Evolutionary conservation across 2,329 filamentous ascomycete species (phyloP).

Genomic region (Pseudocercospora macadamiae): DNA sequence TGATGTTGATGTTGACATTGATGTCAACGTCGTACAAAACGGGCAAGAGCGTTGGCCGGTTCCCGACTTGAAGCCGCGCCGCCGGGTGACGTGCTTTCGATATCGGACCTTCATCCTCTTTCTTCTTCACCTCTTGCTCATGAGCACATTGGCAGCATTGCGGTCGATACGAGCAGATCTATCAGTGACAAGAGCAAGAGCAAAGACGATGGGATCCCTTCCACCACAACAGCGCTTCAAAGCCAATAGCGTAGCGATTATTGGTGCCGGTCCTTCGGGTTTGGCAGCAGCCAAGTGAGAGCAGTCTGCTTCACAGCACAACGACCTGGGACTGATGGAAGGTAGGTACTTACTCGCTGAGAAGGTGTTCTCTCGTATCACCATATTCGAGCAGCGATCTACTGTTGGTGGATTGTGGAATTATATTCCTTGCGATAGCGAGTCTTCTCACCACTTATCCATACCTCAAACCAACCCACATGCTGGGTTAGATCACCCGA

Average conservation of each 20-base stretch:
- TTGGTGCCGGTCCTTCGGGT: slow-evolving; percentile 82
- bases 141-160: not conserved
- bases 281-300: slow-evolving; percentile 71
- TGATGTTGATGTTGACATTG: too few relatives aligned
- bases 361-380: slow-evolving; percentile 68
- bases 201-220: slow-evolving; percentile 24
- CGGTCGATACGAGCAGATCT: not conserved
- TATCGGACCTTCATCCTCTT: not conserved
- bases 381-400: slow-evolving; percentile 79
- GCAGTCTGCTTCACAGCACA: not conserved
- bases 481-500: slow-evolving; percentile 64
- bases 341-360: slow-evolving; percentile 71
- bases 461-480: slow-evolving; percentile 70
- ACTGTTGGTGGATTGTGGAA: slow-evolving; percentile 85
- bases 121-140: not conserved
- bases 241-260: slow-evolving; percentile 69
- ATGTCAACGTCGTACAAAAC: too few relatives aligned
- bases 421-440: slow-evolving; percentile 60
- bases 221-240: slow-evolving; percentile 32
- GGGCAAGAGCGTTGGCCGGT: too few relatives aligned
- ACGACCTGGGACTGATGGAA: slow-evolving; percentile 1
- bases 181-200: not conserved
- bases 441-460: slow-evolving; percentile 46
- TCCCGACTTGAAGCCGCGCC: too few relatives aligned
- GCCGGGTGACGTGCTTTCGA: too few relatives aligned